Conservation (phyloP, 1,139 yeast genomes). For the Meyerozyma elateridarum region DNA sequence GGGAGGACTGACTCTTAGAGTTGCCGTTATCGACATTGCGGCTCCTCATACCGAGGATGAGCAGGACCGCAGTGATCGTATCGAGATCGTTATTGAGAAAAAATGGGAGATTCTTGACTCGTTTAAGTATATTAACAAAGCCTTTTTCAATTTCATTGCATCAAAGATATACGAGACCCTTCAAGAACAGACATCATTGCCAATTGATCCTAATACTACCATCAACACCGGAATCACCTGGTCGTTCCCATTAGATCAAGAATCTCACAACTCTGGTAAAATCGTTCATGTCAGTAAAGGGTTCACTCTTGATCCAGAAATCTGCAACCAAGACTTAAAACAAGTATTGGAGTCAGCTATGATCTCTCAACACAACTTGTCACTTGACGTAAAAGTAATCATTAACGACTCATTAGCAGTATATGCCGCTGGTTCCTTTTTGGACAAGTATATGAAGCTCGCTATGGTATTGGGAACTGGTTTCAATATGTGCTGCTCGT, state of each 20-base stretch:
- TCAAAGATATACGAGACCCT: conserved; percentile 29
- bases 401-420: conserved; percentile 46
- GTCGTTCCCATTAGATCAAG: conserved; percentile 53
- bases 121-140: conserved; percentile 31
- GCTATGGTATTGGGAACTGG: conserved; percentile 48
- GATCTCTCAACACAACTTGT: conserved; percentile 19
- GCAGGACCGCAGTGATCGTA: conserved; percentile 17
- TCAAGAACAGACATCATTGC: conserved; percentile 19
- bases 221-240: conserved; percentile 50
- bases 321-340: conserved; percentile 39
- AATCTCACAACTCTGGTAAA: conserved; percentile 39
- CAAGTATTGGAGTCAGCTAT: conserved; percentile 31
- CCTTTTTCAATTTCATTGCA: conserved; percentile 41
- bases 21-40: conserved; percentile 40
- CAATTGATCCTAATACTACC: conserved; percentile 11
- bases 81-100: conserved; percentile 28
- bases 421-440: conserved; percentile 41
- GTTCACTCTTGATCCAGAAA: conserved; percentile 37
- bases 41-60: conserved; percentile 9
- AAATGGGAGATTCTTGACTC: conserved; percentile 40
- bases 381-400: conserved; percentile 30
- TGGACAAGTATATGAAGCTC: conserved; percentile 32
- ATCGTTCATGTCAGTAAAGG: conserved; percentile 50
- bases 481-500: conserved; percentile 38
- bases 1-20: conserved; percentile 52